Evolutionary conservation across 1,139 yeast genomes (phyloP), one percentile per base, ranked within the genome.

Genomic region (Pichia kudriavzevii): DNA sequence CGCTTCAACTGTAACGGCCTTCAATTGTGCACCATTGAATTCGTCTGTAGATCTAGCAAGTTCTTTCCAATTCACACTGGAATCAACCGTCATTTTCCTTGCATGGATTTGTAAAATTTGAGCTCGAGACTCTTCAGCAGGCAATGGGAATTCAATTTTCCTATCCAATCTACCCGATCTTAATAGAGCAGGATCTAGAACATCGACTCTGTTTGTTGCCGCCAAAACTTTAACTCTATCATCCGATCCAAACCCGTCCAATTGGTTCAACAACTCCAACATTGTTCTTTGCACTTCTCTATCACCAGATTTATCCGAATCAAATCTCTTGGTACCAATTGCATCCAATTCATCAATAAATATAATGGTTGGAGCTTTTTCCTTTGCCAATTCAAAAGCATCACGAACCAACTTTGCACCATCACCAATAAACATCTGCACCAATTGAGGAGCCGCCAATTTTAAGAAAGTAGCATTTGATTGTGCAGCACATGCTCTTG

Each of bases 401-500:
- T 91, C 98, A 53, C 99, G 79, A 35, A 91, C 97, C 50, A 91
- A 70, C 61, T 91, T 91, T 39, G 98, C 98, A 61, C 98, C 98
- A 59, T 91, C 99, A 55, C 99, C 99, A 58, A 93, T 93, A 55
- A 88, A 93, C 98, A 91, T 91, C 59, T 93, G 98, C 30, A 91
- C 98, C 49, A 91, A 74, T 60, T 93, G 98, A 14, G 99, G 98
- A 33, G 97, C 99, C 1, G 98, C 97, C 45, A 93, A 69, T 56
- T 91, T 91, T 55, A 91, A 69, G 58, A 91, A 91, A 0, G 98
- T 91, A n/a, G 98, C 98, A 42, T 93, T 94, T 0, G 95, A 83
- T 60, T 91, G 97, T 5, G 98, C 98, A 11, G 99, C 99, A 73
- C 98, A 91, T 2, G 98, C 98, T 58, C 98, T 75, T 5, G 99